Conservation (phyloP, 1,139 yeast species). For the Nadsonia starkeyi-henricii region DNA sequence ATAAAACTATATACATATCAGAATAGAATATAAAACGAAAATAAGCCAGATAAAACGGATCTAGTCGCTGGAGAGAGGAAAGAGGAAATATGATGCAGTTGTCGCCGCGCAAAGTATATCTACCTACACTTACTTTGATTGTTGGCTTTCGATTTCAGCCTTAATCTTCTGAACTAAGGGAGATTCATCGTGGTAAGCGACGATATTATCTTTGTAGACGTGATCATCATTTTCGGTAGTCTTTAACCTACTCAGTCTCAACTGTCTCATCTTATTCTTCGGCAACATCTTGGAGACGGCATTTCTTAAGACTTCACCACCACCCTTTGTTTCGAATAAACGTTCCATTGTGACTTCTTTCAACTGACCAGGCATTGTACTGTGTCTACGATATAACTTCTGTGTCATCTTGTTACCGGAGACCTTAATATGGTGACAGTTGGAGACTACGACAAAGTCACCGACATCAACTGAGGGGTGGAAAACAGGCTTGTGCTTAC, state of each 20-base stretch:
- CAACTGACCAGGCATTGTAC: conserved; percentile 80
- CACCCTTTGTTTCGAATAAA: conserved; percentile 67
- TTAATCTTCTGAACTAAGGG: conserved; percentile 11
- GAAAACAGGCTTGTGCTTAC: conserved; percentile 88
- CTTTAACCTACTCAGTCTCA: conserved; percentile 71
- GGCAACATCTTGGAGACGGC: conserved; percentile 97
- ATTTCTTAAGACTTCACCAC: conserved; percentile 61
- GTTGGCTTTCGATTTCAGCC: not conserved
- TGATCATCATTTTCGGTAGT: conserved; percentile 78
- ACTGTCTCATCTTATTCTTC: conserved; percentile 68
- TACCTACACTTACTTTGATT: too few species aligned
- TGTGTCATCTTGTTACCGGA: conserved; percentile 77
- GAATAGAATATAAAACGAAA: too few species aligned
- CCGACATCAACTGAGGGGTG: conserved; percentile 75
- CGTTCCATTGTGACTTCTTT: conserved; percentile 73
- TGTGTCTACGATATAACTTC: conserved; percentile 84
- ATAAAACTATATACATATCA: too few species aligned
- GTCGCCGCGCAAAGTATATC: too few species aligned
- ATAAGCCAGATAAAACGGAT: too few species aligned
- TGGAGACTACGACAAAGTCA: conserved; percentile 92
- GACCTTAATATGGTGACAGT: conserved; percentile 64
- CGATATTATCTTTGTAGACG: conserved; percentile 69
- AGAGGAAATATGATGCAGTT: not conserved
- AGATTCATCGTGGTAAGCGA: conserved; percentile 73
- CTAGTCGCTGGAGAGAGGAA: conserved; percentile 2